Evolutionary conservation across 495 filamentous ascomycete species (phyloP), one percentile per base, ranked within the genome.

Genomic region (Cercophora newfieldiana): DNA sequence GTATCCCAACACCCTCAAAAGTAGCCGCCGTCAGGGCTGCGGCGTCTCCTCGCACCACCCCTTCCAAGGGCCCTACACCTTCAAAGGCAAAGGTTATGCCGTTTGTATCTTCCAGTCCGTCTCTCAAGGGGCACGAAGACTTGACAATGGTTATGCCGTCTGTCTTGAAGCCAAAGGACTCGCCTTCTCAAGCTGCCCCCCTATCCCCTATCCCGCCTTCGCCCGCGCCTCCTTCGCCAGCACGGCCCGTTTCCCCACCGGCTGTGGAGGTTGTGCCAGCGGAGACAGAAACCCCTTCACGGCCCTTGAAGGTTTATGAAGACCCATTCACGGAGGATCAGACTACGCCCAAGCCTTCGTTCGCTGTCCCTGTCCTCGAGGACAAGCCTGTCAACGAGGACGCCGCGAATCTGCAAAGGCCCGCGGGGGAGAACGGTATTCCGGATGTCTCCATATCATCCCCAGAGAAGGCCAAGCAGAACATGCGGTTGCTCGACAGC

Each of bases 401-500:
- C 71, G 81, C 80, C 3, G 77, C 77, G 8, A 78, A 77, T 58
- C 60, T 84, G 12, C 61, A 69, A 29, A 75, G 71, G 25, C 21
- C 25, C 4, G 59, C 50, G 3, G 49, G 70, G 1, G 58, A 71
- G 14, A 69, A 71, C n/a, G 69, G 66, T 8, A 59, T 60, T 3
- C 37, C 51, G n/a, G 71, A 66, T 29, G 66, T 65, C 6, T 66
- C 71, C 10, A 58, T 72, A 18, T 68, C 69, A 30, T 79, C 79
- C 1, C 80, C 82, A 0, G 83, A 87, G 25, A 86, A 86, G 60
- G 68, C 75, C 22, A 81, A 82, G 48, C 82, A 84, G 63, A 83
- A 85, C 54, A 73, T 75, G 7, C 80, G 83, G 31, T 74, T 96
- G 30, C 84, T 97, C 2, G 83, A 86, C 44, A 95, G 90, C 68